Percentiles rank a stretch among this genome's conserved stretches.
These are phyloP conservation scores for Draba incana DNA, from an alignment of 345 rosid genomes.

Conservation along the genomic window DNA sequence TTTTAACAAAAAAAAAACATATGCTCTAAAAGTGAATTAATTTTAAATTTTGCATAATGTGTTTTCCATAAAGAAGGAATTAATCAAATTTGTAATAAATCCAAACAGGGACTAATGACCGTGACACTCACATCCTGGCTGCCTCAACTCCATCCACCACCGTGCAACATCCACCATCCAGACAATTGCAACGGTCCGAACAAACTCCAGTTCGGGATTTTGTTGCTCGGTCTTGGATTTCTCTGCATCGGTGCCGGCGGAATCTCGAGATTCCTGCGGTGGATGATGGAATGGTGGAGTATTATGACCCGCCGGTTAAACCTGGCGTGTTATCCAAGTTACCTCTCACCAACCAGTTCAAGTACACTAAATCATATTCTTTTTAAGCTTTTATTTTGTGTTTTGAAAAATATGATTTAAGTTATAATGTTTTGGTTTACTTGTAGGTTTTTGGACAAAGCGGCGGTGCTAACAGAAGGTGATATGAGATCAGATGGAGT, in stretches of 20 bases:
- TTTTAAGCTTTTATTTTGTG: not conserved
- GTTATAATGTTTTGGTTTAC: not conserved
- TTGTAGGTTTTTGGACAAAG: conserved; percentile 66
- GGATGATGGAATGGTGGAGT: conserved; percentile 29
- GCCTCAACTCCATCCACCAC: conserved; percentile 63
- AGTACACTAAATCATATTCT: conserved; percentile 43
- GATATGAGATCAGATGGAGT: conserved; percentile 56
- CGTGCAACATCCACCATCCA: conserved; percentile 41
- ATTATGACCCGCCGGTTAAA: conserved; percentile 62
- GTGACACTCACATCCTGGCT: conserved; percentile 77
- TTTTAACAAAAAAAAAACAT: not conserved
- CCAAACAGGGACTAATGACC: conserved; percentile 66
- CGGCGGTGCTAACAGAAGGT: conserved; percentile 51
- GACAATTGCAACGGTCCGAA: conserved; percentile 45
- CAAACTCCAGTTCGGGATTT: conserved; percentile 49
- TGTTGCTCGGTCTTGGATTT: conserved; percentile 52
- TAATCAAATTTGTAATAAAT: conserved; percentile 9
- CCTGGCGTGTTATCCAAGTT: conserved; percentile 48
- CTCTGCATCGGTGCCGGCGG: conserved; percentile 72
- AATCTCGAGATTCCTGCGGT: conserved; percentile 8
- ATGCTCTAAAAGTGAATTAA: not conserved
- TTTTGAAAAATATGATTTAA: not conserved
- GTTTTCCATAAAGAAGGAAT: conserved; percentile 21
- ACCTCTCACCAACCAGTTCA: conserved; percentile 60
- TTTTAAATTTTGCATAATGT: not conserved